Conservation (phyloP, 805 yeast species). For the Candida endomychidarum region DNA sequence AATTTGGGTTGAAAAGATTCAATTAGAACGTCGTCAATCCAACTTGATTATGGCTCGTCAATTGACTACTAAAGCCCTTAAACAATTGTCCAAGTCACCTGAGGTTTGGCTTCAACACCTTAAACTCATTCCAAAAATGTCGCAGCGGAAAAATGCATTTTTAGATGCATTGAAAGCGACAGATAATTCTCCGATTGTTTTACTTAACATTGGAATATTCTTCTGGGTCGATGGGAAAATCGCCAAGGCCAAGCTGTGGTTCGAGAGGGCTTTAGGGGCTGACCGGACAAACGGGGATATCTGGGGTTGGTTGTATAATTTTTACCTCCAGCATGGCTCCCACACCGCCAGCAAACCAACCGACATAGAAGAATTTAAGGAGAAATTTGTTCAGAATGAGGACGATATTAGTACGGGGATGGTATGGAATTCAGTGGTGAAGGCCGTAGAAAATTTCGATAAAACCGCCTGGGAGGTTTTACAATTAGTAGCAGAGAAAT, state of each 20-base stretch:
- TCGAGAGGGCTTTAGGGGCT: slow-evolving; percentile 61
- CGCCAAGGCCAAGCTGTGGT: slow-evolving; percentile 68
- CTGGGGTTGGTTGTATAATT: slow-evolving; percentile 66
- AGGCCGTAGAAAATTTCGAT: slow-evolving; percentile 48
- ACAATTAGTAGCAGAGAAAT: slow-evolving; percentile 21
- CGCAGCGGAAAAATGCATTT: slow-evolving; percentile 56
- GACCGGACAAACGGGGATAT: slow-evolving; percentile 68
- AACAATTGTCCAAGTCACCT: slow-evolving; percentile 57
- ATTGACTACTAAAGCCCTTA: slow-evolving; percentile 57
- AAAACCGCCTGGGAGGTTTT: slow-evolving; percentile 42
- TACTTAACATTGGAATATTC: slow-evolving; percentile 63
- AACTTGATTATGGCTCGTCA: slow-evolving; percentile 54
- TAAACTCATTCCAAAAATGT: slow-evolving; percentile 42
- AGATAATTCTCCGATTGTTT: slow-evolving; percentile 54
- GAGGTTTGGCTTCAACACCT: slow-evolving; percentile 67
- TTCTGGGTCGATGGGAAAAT: slow-evolving; percentile 67
- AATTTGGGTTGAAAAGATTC: slow-evolving; percentile 60
- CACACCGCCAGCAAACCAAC: too few species aligned
- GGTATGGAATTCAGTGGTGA: slow-evolving; percentile 54
- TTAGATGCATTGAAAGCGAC: slow-evolving; percentile 72
- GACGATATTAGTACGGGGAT: slow-evolving; percentile 64
- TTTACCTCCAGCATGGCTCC: slow-evolving; percentile 41
- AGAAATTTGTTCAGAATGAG: slow-evolving; percentile 27
- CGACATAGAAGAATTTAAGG: slow-evolving; percentile 33
- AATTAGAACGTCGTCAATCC: slow-evolving; percentile 53